phyloP scores from a whole-genome alignment of 129 eudicot species.

The Tanacetum coccineum region DNA sequence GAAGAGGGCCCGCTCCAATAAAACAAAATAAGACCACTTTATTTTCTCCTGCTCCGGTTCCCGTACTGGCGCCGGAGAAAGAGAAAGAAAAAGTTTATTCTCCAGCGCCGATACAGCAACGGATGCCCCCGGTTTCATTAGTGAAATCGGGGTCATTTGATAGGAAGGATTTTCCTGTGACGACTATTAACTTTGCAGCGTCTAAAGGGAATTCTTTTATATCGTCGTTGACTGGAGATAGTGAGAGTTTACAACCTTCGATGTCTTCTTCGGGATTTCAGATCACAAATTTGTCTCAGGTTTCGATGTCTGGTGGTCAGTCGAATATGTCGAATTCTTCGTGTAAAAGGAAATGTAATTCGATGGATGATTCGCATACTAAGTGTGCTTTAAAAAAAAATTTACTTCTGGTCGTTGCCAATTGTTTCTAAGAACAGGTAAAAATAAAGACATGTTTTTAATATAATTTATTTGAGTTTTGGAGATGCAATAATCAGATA shows the following conservation, averaged over 20 bases:
- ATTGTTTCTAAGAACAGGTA: constrained; percentile 95
- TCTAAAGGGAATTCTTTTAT: constrained; percentile 51
- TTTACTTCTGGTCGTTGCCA: constrained; percentile 80
- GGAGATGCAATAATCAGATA: no score
- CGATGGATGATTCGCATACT: constrained; percentile 64
- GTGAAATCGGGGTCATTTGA: constrained; percentile 39
- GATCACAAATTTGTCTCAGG: constrained; percentile 71
- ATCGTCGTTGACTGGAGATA: constrained; percentile 76
- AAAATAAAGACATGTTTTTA: no score
- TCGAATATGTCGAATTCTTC: constrained; percentile 77
- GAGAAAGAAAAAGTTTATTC: constrained; percentile 30
- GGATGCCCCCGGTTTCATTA: constrained; percentile 48
- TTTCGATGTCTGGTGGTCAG: constrained; percentile 56
- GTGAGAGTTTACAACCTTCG: constrained; percentile 71
- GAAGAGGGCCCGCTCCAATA: constrained; percentile 63
- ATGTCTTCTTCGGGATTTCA: constrained; percentile 92
- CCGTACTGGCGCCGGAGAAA: background rate
- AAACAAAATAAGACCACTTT: constrained; percentile 15
- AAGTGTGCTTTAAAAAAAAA: constrained; percentile 81
- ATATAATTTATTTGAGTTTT: no score
- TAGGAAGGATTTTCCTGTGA: constrained; percentile 52
- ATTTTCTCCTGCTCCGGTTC: background rate
- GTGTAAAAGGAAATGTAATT: constrained; percentile 79
- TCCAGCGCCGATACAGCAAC: constrained; percentile 66
- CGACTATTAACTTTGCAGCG: constrained; percentile 56